These are phyloP conservation scores for Cladosporium sp. DNA, from an alignment of 2,329 filamentous ascomycete genomes.

Conservation along the genomic window DNA sequence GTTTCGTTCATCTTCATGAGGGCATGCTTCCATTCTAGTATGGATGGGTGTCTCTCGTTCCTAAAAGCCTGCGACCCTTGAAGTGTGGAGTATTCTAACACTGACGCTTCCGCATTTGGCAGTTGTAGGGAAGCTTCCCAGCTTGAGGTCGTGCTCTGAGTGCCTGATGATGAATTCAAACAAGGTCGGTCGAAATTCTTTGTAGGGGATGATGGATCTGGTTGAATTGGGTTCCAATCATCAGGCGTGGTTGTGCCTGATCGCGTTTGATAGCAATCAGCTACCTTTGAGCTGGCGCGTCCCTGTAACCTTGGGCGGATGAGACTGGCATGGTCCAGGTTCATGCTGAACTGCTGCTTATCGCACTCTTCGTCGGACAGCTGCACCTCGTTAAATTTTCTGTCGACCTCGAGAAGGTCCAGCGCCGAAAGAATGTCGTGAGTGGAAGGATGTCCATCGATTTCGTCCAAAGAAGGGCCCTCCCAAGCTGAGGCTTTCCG, in stretches of 20 bases:
- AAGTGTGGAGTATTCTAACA: conserved; percentile 27
- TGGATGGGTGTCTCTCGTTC: conserved; percentile 32
- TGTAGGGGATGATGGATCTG: conserved; percentile 34
- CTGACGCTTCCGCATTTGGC: background rate
- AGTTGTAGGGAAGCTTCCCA: conserved; percentile 9
- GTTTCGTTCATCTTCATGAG: conserved; percentile 21
- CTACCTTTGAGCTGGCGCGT: conserved; percentile 59
- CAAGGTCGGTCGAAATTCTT: conserved; percentile 31
- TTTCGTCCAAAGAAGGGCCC: conserved; percentile 53
- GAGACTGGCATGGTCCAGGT: conserved; percentile 53
- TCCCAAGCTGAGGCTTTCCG: conserved; percentile 57
- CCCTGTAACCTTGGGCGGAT: conserved; percentile 52
- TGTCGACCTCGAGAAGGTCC: conserved; percentile 55
- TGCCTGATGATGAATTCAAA: conserved; percentile 28
- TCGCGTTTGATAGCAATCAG: conserved; percentile 47
- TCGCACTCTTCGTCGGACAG: conserved; percentile 60
- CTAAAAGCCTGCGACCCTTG: conserved; percentile 25
- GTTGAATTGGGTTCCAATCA: conserved; percentile 33
- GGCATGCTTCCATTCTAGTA: conserved; percentile 31
- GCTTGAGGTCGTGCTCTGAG: conserved; percentile 28
- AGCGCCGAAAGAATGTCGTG: conserved; percentile 64
- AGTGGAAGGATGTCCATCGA: conserved; percentile 59
- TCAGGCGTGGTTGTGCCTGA: conserved; percentile 30
- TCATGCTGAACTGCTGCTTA: conserved; percentile 56
- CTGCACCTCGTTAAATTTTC: conserved; percentile 46